Conservation (phyloP, 768 basidiomycete species). For the Rubroboletus pulcherrimus region DNA sequence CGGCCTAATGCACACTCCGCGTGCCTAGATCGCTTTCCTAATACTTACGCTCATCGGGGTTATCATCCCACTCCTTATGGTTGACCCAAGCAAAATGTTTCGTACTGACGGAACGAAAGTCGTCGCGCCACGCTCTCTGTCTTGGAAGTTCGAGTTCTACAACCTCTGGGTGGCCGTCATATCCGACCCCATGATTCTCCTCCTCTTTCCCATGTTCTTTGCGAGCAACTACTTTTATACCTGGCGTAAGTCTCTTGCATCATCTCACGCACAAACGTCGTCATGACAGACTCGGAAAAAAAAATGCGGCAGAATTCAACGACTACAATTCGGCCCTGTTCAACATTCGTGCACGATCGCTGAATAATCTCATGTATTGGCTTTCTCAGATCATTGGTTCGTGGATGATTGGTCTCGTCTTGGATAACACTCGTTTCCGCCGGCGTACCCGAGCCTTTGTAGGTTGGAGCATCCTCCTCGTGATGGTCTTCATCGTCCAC, state of each 20-base stretch:
- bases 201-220: slow-evolving; percentile 82
- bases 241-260: slow-evolving; percentile 49
- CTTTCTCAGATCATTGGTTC: slow-evolving; percentile 71
- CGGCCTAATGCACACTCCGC: background rate
- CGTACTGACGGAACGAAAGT: slow-evolving; percentile 71
- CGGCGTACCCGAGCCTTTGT: slow-evolving; percentile 65
- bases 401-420: slow-evolving; percentile 58
- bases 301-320: slow-evolving; percentile 55
- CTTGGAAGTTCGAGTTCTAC: slow-evolving; percentile 69
- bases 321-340: slow-evolving; percentile 73
- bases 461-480: slow-evolving; percentile 59
- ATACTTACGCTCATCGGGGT: slow-evolving; percentile 66
- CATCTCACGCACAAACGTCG: background rate
- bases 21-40: slow-evolving; percentile 44
- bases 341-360: slow-evolving; percentile 67
- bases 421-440: slow-evolving; percentile 51
- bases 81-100: slow-evolving; percentile 65
- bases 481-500: slow-evolving; percentile 63
- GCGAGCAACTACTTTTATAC: slow-evolving; percentile 82
- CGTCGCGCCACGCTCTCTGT: slow-evolving; percentile 57
- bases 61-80: slow-evolving; percentile 63
- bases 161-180: slow-evolving; percentile 64
- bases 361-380: slow-evolving; percentile 83
- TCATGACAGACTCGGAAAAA: background rate
- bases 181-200: slow-evolving; percentile 65